phyloP scores from a whole-genome alignment of 768 basidiomycete genomes.

The Phylloporus sp. region DNA sequence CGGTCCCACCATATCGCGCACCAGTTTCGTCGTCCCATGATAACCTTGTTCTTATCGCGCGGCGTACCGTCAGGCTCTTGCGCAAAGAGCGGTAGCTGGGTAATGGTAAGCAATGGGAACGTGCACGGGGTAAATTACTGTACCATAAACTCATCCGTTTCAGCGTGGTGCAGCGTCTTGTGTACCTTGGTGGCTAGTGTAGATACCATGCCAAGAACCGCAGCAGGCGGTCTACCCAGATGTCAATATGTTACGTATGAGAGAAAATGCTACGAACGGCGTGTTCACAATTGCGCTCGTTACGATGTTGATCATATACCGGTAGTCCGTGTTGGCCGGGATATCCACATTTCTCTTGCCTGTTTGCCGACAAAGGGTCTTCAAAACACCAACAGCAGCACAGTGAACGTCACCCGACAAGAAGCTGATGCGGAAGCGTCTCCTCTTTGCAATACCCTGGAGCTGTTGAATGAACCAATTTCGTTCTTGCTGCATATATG shows the following conservation, averaged over 20 bases:
- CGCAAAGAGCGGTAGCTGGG: conserved; percentile 69
- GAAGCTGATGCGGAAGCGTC: conserved; percentile 73
- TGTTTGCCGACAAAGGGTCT: conserved; percentile 44
- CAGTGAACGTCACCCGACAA: conserved; percentile 93
- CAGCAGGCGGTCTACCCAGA: conserved; percentile 48
- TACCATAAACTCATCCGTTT: conserved; percentile 90
- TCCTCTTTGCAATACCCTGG: conserved; percentile 63
- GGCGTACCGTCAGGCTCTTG: conserved; percentile 69
- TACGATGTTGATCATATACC: conserved; percentile 89
- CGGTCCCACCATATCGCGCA: conserved; percentile 61
- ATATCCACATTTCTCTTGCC: conserved; percentile 39
- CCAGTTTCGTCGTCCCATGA: conserved; percentile 91
- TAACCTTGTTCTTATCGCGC: conserved; percentile 65
- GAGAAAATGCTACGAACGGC: conserved; percentile 49
- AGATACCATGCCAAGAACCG: conserved; percentile 77
- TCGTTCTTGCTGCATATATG: conserved; percentile 65
- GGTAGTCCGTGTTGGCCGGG: conserved; percentile 56
- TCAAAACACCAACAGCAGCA: conserved; percentile 75
- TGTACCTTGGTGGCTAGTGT: conserved; percentile 76
- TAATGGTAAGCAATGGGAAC: background rate
- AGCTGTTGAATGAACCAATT: conserved; percentile 81
- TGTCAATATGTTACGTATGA: background rate
- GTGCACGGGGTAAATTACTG: background rate
- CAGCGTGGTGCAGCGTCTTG: conserved; percentile 72
- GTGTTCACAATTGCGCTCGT: conserved; percentile 97